Percentiles rank a stretch among this genome's conserved stretches.
phyloP scores from a whole-genome alignment of 164 flowering plant species.

The Dillenia suffruticosa region DNA sequence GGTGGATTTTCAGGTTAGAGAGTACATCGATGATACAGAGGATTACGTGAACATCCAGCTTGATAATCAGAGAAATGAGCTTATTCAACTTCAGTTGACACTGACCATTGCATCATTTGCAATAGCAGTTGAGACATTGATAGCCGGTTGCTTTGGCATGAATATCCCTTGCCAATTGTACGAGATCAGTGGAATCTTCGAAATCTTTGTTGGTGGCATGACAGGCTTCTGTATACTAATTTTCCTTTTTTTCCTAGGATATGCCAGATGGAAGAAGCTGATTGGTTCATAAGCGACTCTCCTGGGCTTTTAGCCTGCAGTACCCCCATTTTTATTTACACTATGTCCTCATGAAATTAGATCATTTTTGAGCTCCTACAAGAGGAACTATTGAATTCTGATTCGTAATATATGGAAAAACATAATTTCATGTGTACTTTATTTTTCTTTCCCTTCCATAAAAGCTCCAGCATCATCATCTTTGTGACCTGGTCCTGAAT shows the following conservation, averaged over 20 bases:
- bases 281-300: conserved; percentile 48
- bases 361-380: no score
- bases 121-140: conserved; percentile 60
- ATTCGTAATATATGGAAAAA: no score
- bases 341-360: no score
- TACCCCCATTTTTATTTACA: no score
- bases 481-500: no score
- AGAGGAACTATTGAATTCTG: no score
- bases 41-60: conserved; percentile 97
- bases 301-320: no score
- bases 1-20: conserved; percentile 58
- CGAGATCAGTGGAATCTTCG: conserved; percentile 48
- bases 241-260: conserved; percentile 69
- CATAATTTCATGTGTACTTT: no score
- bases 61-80: conserved; percentile 92
- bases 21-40: conserved; percentile 94
- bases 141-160: conserved; percentile 89
- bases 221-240: conserved; percentile 50
- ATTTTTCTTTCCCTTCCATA: no score
- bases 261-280: conserved; percentile 94
- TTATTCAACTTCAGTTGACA: conserved; percentile 85
- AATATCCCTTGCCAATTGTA: conserved; percentile 71
- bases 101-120: conserved; percentile 94
- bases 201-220: conserved; percentile 35
- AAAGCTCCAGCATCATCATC: no score